Evolutionary conservation across 208 protist species (phyloP), one percentile per base, ranked within the genome.

Genomic region (Leishmania lainsoni): DNA sequence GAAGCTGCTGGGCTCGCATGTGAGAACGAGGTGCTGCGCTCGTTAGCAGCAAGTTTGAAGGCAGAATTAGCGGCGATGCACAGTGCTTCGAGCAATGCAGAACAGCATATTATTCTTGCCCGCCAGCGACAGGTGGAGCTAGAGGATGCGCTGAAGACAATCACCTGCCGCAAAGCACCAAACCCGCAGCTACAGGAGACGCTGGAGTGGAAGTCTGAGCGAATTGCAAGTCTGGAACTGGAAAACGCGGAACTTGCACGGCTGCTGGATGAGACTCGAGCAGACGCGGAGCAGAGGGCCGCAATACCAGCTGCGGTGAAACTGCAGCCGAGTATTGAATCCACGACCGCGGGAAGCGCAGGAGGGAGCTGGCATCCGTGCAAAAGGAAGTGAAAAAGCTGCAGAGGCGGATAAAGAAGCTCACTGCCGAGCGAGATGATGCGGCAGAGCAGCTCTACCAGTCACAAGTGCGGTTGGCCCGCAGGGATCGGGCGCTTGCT

Each of bases 191-290:
- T 90, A 4, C 73, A 83, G 12, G 81, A 74, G 10, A 22, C 81
- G 1, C 73, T 90, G 17, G 79, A 81, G 8, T 52, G 75, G 9
- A 90, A 90, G 73, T 80, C 56, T 12, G 79, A 86, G 51, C 80
- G 78, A 29, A 81, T 87, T 3, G 72, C 51, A 17, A 81, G 66
- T 48, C 78, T 90, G 20, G 76, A 87, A 17, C 85, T 76, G 3
- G 86, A 90, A 70, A 90, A 93, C 63, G 88, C 90, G 39, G 79
- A 89, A 29, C 87, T 91, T 0, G 54, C 83, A 22, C 83, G 90
- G 9, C 70, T 89, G 17, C 65, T 93, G 14, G 90, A 91, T 17
- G 87, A 91, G 80, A 66, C 51, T 10, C 84, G 83, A n/a, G 39
- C 61, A 17, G 61, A 86, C n/a, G 26, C 84, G 26, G 84, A 82